Evolutionary conservation across 768 basidiomycete species (phyloP).

Genomic region (Candolleomyces eurysporus): DNA sequence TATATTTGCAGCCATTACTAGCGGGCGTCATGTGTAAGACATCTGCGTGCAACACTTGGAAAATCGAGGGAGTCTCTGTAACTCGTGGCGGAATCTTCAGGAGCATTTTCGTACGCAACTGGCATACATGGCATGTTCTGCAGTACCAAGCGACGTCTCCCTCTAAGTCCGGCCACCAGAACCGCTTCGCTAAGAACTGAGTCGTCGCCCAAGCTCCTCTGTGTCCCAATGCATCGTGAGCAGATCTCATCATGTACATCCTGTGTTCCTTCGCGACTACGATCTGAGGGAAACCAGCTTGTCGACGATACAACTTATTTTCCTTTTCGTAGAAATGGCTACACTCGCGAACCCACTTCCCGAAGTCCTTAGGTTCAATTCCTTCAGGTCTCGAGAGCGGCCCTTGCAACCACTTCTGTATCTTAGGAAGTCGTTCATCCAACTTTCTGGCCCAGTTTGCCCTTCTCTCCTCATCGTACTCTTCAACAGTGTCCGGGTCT

Average conservation of each 20-base stretch:
- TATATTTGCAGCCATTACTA: no score
- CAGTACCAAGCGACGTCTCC: slow-evolving; percentile 24
- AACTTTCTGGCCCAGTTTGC: background rate
- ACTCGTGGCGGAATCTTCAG: slow-evolving; percentile 16
- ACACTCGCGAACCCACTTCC: no score
- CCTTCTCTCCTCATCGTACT: background rate
- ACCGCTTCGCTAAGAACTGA: no score
- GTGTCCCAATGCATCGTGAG: no score
- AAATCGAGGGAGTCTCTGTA: slow-evolving; percentile 18
- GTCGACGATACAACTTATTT: slow-evolving; percentile 13
- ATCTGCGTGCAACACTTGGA: slow-evolving; percentile 22
- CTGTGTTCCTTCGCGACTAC: slow-evolving; percentile 21
- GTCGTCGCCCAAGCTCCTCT: no score
- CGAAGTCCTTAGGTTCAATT: no score
- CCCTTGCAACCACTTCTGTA: no score
- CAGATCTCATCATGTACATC: slow-evolving; percentile 17
- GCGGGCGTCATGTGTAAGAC: no score
- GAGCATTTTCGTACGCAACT: no score
- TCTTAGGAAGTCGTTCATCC: background rate
- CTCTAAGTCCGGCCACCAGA: slow-evolving; percentile 30
- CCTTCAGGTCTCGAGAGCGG: no score
- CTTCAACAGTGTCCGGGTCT: background rate
- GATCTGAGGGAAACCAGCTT: slow-evolving; percentile 14
- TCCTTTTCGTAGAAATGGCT: slow-evolving; percentile 17
- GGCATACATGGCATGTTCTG: slow-evolving; percentile 20